phyloP scores from a whole-genome alignment of 2,329 filamentous ascomycete genomes.

The Gaeumannomyces sp. region DNA sequence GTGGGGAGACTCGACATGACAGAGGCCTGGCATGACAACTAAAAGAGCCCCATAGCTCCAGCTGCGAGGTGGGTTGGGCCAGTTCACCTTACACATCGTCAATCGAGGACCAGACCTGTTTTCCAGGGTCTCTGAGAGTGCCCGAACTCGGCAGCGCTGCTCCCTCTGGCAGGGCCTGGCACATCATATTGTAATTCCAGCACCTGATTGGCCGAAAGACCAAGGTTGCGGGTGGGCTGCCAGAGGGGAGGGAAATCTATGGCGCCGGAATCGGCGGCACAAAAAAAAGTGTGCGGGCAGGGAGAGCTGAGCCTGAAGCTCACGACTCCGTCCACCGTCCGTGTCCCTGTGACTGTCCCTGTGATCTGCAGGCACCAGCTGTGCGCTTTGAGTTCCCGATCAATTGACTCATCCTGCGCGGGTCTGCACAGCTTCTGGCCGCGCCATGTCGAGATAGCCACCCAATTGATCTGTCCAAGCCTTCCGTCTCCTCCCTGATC shows the following conservation, averaged over 20 bases:
- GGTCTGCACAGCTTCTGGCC: neutral
- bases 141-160: neutral
- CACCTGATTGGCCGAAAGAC: neutral
- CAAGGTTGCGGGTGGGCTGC: neutral
- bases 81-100: too few relatives aligned
- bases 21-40: too few relatives aligned
- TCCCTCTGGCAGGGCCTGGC: too few relatives aligned
- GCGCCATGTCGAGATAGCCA: conserved; percentile 10
- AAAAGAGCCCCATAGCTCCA: too few relatives aligned
- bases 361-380: conserved; percentile 3
- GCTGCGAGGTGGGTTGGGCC: too few relatives aligned
- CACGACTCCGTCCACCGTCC: neutral
- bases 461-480: conserved; percentile 14
- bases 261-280: conserved; percentile 8
- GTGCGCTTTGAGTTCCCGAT: too few relatives aligned
- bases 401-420: conserved; percentile 2
- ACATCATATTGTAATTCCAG: neutral
- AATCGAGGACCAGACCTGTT: too few relatives aligned
- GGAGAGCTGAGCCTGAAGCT: neutral
- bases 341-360: conserved; percentile 9
- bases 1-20: too few relatives aligned
- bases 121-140: too few relatives aligned
- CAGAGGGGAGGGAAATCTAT: neutral
- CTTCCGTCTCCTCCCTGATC: neutral
- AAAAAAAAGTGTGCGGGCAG: neutral